Evolutionary conservation across 306 rosid genomes (phyloP), one percentile per base, ranked within the genome.

Genomic region (Ormosia emarginata): DNA sequence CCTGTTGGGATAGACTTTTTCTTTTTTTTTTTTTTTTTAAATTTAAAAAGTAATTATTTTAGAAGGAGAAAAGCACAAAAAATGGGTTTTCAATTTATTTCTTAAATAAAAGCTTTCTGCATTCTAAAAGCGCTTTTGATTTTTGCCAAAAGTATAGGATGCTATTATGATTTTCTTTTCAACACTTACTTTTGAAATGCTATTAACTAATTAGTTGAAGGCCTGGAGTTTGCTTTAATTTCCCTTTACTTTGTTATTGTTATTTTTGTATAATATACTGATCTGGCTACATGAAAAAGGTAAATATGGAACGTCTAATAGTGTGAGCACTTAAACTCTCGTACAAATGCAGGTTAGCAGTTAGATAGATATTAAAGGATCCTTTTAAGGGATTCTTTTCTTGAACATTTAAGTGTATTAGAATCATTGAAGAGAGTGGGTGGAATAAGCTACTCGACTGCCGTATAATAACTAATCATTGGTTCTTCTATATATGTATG

Each of bases 351-450:
- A 34, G 3, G 44, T 30, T 65, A 46, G 10, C 30, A 57, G 74
- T 78, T 83, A 64, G 78, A 70, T 58, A 36, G 70, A 59, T 80
- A 80, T 70, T 84, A 47, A 56, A 78, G 34, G 18, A 37, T 10
- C 83, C 10, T 65, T 71, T 65, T 56, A 34, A 79, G 32, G 64
- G n/a, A 65, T 64, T 72, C 71, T 73, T 49, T n/a, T 79, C 30
- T 41, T n/a, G 40, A 40, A 36, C 69, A 70, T 69, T 14, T 17
- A 47, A 40, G 14, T 17, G 55, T 4, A 58, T 59, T 52, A 13
- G 2, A 72, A 49, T 58, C 17, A 24, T 30, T 53, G 15, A 34
- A 47, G 14, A 41, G 64, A 57, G 84, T 66, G 8, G 81, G 77
- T 84, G 34, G 44, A 55, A 74, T 66, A 30, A 67, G 36, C 80